A percentile compares a stretch with the other conserved stretches of the same genome.
These are phyloP conservation scores for Staphylotrichum tortipilum DNA, from an alignment of 495 filamentous ascomycete species.

Conservation along the genomic window DNA sequence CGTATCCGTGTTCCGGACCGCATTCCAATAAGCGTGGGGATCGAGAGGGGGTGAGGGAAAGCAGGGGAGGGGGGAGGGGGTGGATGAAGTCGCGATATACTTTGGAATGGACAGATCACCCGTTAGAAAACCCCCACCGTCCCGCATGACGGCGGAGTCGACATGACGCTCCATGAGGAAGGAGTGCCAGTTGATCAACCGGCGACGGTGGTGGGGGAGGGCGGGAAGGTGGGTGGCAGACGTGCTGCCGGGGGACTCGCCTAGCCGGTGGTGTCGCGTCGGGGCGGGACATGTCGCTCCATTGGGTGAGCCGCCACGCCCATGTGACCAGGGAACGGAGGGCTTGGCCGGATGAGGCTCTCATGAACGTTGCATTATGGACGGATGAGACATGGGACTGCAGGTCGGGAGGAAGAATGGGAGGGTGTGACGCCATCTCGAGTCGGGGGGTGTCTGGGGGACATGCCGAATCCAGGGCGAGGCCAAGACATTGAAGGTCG, in stretches of 20 bases:
- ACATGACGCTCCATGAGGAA: not conserved
- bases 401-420: not conserved
- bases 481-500: too few relatives aligned
- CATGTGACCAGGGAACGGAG: slow-evolving; percentile 4
- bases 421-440: too few relatives aligned
- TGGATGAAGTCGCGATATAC: too few relatives aligned
- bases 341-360: slow-evolving; percentile 5
- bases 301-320: not conserved
- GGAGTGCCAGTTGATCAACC: not conserved
- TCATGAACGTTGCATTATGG: not conserved
- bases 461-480: not conserved
- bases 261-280: not conserved
- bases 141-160: not conserved
- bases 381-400: not conserved
- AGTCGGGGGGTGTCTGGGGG: too few relatives aligned
- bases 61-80: too few relatives aligned
- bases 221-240: not conserved
- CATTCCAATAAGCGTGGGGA: not conserved
- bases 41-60: too few relatives aligned
- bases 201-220: too few relatives aligned
- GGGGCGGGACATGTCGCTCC: slow-evolving; percentile 5
- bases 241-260: not conserved
- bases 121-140: not conserved
- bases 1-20: too few relatives aligned
- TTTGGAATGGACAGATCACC: not conserved